phyloP scores from a whole-genome alignment of 768 basidiomycete genomes.

The Kwoniella sp. region DNA sequence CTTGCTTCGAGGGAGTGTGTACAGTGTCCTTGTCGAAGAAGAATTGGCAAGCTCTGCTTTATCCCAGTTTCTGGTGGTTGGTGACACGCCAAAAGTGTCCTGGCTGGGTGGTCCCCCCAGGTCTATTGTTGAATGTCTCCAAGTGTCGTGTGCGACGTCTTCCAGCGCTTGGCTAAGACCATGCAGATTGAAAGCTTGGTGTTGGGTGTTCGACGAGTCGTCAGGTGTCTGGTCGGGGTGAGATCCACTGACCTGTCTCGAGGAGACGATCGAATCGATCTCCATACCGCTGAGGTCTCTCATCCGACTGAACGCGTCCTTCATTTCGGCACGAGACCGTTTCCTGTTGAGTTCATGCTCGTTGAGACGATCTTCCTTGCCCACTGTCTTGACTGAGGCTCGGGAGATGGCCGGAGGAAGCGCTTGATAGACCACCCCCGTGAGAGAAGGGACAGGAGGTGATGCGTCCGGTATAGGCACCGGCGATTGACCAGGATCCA shows the following conservation, averaged over 20 bases:
- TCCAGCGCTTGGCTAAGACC: neutral
- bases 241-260: conserved; percentile 13
- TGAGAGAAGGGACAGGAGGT: neutral
- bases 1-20: conserved; percentile 17
- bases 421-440: conserved; percentile 2
- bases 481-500: conserved; percentile 32
- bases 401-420: neutral
- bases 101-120: neutral
- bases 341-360: neutral
- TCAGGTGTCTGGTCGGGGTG: neutral
- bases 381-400: neutral
- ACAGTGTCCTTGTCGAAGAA: conserved; percentile 7
- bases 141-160: neutral
- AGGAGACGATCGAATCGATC: conserved; percentile 2
- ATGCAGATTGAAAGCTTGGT: neutral
- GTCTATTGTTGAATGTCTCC: neutral
- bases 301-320: conserved; percentile 26
- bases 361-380: neutral
- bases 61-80: neutral
- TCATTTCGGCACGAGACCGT: conserved; percentile 20
- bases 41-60: neutral
- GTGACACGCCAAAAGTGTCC: conserved; percentile 10
- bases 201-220: neutral
- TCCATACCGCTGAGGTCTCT: conserved; percentile 20
- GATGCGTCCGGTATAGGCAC: conserved; percentile 15